Evolutionary conservation across 225 moss, liverwort and hornwort species (phyloP), one percentile per base, ranked within the genome.

Genomic region (Climacium dendroides): DNA sequence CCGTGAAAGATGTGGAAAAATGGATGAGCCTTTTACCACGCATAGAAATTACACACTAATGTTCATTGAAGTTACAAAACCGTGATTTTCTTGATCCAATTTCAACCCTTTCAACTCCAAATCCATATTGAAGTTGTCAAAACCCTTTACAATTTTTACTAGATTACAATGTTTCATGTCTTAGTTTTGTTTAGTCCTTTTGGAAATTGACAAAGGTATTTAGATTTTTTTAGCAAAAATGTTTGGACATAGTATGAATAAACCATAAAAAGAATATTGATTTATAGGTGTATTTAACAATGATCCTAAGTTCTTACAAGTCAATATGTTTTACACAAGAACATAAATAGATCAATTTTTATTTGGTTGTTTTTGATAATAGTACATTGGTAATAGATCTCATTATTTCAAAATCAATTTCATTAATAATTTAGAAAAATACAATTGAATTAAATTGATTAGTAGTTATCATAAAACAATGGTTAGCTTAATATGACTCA

Each of bases 261-360:
- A n/a, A 26, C 1, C 55, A 0, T 26, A 5, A 55, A 15, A 15
- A 54, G 0, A 16, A 25, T 77, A 54, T n/a, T 16, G 37, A 37
- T 77, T n/a, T 25, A 55, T 6, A 25, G 55, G 10, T 6, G 9
- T 4, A 37, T 24, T 10, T 10, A 24, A 57, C 0, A 78, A 25
- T 37, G 26, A 15, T 0, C 37, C 7, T 26, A 7, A 3, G 0
- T 1, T 57, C 24, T 26, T 4, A 25, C 0, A 1, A 16, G 2
- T 24, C n/a, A n/a, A 6, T 55, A 37, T 26, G 0, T 26, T 16
- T 37, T 16, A 9, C 0, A 0, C 7, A 26, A 57, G 25, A 11
- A 11, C 16, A 26, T 26, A 37, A 11, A 26, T 37, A 11, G 7
- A 11, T 47, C 1, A 30, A 1, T 47, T 73, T 11, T 0, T 47